Evolutionary conservation across 192 early-diverging fungal species (phyloP), one percentile per base, ranked within the genome.

Genomic region (Physocladia obscura): DNA sequence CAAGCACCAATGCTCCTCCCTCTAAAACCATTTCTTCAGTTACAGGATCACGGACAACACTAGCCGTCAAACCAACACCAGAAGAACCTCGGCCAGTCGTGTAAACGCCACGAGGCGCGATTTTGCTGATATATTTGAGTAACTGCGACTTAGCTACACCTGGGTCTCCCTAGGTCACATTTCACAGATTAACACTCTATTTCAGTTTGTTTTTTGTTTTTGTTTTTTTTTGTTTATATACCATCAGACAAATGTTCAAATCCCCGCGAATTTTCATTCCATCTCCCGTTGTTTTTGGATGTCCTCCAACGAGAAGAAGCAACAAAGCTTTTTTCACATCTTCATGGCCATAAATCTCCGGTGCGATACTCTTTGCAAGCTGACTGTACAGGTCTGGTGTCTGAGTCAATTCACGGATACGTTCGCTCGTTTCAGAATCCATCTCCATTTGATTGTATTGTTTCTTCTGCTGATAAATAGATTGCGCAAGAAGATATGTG

Each of bases 121-220:
- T 91, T 74, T 94, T 94, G 74, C 87, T 85, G 35, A 98, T 93
- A 74, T 93, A 94, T 70, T 96, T 94, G 59, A 99, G 78, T 69
- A 99, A 81, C 82, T 99, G 97, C 15, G 94, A 96, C 81, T 99
- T 99, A 70, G 94, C 94, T 48, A 96, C 94, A 74, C 95, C 95
- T 51, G 97, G 97, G 75, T 99, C 97, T 77, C 97, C 97, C 63
- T 65, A 26, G n/a, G n/a, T 13, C n/a, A 44, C 11, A 44, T 13
- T 13, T 44, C 11, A 44, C 11, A 44, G n/a, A n/a, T n/a, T n/a
- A n/a, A n/a, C n/a, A n/a, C n/a, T n/a, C n/a, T n/a, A n/a, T n/a
- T n/a, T n/a, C n/a, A n/a, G n/a, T n/a, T n/a, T n/a, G n/a, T n/a
- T n/a, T n/a, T n/a, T n/a, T n/a, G n/a, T n/a, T n/a, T n/a, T n/a